A percentile compares a stretch with the other conserved stretches of the same genome.
These are phyloP conservation scores for Alternaria postmessia DNA, from an alignment of 2,329 filamentous ascomycete species.

Conservation along the genomic window DNA sequence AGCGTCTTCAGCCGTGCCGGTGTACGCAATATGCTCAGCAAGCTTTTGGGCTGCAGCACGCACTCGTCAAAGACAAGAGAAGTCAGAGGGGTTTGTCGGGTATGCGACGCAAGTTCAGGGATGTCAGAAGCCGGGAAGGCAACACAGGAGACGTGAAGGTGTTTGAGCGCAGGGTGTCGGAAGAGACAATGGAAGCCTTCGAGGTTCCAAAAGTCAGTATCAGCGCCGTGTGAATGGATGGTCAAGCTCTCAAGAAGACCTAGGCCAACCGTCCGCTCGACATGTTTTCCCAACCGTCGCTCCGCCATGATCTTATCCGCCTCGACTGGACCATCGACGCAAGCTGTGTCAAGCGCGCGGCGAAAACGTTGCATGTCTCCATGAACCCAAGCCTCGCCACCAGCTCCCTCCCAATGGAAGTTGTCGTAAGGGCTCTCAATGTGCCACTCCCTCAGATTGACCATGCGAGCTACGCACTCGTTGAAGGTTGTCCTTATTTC, in stretches of 20 bases:
- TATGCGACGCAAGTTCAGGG: constrained; percentile 28
- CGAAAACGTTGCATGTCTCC: constrained; percentile 46
- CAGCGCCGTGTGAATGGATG: constrained; percentile 45
- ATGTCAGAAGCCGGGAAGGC: constrained; percentile 29
- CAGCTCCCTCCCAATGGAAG: constrained; percentile 38
- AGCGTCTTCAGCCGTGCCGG: constrained; percentile 42
- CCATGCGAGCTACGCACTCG: constrained; percentile 39
- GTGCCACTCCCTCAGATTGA: constrained; percentile 41
- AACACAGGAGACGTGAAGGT: constrained; percentile 46
- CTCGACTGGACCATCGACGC: constrained; percentile 27
- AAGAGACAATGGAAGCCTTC: constrained; percentile 45
- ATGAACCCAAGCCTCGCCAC: constrained; percentile 42
- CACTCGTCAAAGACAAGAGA: constrained; percentile 49
- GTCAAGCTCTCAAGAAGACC: constrained; percentile 41
- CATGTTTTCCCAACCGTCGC: constrained; percentile 16
- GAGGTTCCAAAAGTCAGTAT: constrained; percentile 45
- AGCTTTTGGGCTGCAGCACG: constrained; percentile 33
- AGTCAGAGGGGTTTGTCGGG: constrained; percentile 36
- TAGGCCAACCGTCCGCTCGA: constrained; percentile 33
- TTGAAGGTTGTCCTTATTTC: constrained; percentile 40
- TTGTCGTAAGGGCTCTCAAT: constrained; percentile 50
- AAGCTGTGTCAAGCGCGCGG: constrained; percentile 36
- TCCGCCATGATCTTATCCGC: constrained; percentile 23
- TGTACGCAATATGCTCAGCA: constrained; percentile 37
- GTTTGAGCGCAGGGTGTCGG: constrained; percentile 43